Percentiles rank a stretch among this genome's conserved stretches.
phyloP scores from a whole-genome alignment of 2,329 filamentous ascomycete genomes.

The Trematosphaeria pertusa region DNA sequence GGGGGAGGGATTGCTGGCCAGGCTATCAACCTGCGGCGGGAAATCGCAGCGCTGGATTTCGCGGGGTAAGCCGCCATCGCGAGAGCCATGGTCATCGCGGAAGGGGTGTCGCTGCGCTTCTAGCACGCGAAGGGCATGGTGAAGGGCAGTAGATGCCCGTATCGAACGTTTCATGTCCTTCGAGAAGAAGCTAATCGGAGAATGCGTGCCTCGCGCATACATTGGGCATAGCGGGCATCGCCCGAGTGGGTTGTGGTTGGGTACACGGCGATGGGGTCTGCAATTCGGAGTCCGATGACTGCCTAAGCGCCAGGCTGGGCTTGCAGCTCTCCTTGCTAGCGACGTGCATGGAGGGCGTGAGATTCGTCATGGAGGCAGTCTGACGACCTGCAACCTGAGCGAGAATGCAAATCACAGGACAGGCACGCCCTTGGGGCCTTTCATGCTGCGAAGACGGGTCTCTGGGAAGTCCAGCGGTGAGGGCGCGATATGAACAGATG shows the following conservation, averaged over 20 bases:
- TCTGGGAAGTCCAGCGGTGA: constrained; percentile 7
- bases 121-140: background rate
- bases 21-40: background rate
- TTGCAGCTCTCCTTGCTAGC: constrained; percentile 14
- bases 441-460: constrained; percentile 7
- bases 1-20: background rate
- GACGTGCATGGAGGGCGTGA: too few relatives aligned
- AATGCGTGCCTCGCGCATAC: constrained; percentile 17
- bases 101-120: background rate
- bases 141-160: constrained; percentile 9
- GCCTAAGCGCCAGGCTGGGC: constrained; percentile 27
- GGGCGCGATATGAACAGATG: constrained; percentile 1
- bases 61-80: constrained; percentile 7
- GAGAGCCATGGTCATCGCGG: background rate
- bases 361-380: constrained; percentile 19
- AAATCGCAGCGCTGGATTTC: background rate
- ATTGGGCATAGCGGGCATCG: constrained; percentile 12
- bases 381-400: constrained; percentile 1
- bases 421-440: background rate
- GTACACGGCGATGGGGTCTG: constrained; percentile 8
- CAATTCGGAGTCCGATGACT: constrained; percentile 38
- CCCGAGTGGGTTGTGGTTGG: constrained; percentile 14
- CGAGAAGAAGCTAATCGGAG: constrained; percentile 31
- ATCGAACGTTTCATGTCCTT: constrained; percentile 29
- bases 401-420: background rate